Base-by-base conservation (phyloP, 2,329 filamentous ascomycete genomes). In the Pleomassaria siparia region DNA sequence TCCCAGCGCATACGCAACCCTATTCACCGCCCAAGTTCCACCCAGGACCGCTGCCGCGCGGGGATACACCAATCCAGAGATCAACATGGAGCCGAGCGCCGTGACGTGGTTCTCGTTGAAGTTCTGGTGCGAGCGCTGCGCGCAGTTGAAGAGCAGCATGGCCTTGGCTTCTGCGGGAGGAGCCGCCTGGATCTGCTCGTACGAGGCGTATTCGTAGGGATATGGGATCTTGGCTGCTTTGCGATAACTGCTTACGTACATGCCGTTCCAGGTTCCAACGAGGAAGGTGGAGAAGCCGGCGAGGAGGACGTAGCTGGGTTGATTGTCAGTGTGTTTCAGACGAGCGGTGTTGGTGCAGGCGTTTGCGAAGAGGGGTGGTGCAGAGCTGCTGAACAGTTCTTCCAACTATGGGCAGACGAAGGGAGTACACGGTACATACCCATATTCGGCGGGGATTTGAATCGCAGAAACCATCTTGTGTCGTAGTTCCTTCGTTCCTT, bases 161-260 rank as follows among this genome's bases (percentile, higher is more conserved):
- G 59, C 69, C 70, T 70, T 76, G 71, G 62, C 69, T 59, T 56
- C 74, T 12, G 67, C 62, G 16, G 67, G 60, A 2, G 66, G 55
- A 3, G 70, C 66, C 13, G 67, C 59, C 28, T 63, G 74, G 64
- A 80, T 73, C 64, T 83, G 76, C 50, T 80, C 75, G 40, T 73
- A 67, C 18, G 79, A 79, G 24, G 83, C 82, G 69, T 82, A 84
- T 62, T 73, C 69, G 69, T 80, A 78, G 12, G 83, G 83, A 66
- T 84, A 84, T 13, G 73, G 72, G 50, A 84, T 70, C 33, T 76
- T 72, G 51, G 81, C 80, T 3, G 66, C 58, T 55, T 76, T 78
- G 69, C 83, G 80, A 65, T 75, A 70, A 18, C 33, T 18, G 37
- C 61, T 62, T 24, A 78, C 74, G 60, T 79, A 71, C 13, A 20